A percentile compares a stretch with the other conserved stretches of the same genome.
These are phyloP conservation scores for Trichoderma koningiopsis DNA, from an alignment of 2,329 filamentous ascomycete genomes.

Conservation along the genomic window DNA sequence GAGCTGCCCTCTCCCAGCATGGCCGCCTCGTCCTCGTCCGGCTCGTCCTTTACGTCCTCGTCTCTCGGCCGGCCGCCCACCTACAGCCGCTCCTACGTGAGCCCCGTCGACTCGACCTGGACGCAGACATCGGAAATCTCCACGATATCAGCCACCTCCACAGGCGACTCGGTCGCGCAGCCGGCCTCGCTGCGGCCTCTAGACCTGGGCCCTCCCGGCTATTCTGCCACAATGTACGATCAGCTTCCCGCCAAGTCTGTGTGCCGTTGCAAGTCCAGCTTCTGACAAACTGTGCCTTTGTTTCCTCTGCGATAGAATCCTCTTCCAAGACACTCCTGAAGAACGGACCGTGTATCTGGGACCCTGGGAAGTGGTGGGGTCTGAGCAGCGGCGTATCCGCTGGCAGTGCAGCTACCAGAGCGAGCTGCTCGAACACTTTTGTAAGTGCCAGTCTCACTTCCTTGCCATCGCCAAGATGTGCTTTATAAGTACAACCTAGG, in stretches of 20 bases:
- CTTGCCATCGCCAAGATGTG: not conserved
- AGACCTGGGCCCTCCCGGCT: conserved; percentile 56
- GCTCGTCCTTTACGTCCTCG: conserved; percentile 53
- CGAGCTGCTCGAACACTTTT: conserved; percentile 54
- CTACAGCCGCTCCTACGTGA: conserved; percentile 46
- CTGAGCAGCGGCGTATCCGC: conserved; percentile 51
- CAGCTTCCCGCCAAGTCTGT: not conserved
- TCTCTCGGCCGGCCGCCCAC: conserved; percentile 47
- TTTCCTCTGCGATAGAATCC: conserved; percentile 41
- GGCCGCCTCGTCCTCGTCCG: conserved; percentile 48
- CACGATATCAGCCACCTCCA: conserved; percentile 49
- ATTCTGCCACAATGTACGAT: conserved; percentile 56
- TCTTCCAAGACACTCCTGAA: conserved; percentile 53
- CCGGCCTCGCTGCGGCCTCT: conserved; percentile 48
- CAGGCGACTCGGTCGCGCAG: conserved; percentile 38
- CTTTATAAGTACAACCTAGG: not conserved
- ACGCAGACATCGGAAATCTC: conserved; percentile 49
- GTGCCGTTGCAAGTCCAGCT: conserved; percentile 15
- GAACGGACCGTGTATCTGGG: conserved; percentile 55
- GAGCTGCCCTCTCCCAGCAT: conserved; percentile 36
- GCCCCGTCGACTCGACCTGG: conserved; percentile 49
- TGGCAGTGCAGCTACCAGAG: conserved; percentile 57
- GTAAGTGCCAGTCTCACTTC: conserved; percentile 39
- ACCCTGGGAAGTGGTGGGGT: conserved; percentile 55
- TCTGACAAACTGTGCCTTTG: conserved; percentile 30